Percentiles rank a stretch among this genome's conserved stretches.
Conservation (phyloP, 83 land plant species). For the Picea engelmannii region DNA sequence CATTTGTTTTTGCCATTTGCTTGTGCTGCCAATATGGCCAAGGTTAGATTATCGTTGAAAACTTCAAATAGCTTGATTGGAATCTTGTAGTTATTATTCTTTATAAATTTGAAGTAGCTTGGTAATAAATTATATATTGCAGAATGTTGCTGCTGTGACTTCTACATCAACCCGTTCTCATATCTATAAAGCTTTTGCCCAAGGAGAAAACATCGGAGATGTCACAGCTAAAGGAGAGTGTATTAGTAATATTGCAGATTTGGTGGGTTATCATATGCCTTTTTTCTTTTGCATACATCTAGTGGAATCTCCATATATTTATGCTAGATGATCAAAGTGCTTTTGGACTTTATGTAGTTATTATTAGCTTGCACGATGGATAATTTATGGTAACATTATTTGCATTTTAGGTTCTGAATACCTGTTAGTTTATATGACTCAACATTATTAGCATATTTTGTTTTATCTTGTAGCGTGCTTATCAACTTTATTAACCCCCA, state of each 20-base stretch:
- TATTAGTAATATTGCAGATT: constrained; percentile 95
- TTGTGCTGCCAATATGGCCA: constrained; percentile 94
- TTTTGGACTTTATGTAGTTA: neutral
- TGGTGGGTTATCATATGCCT: constrained; percentile 52
- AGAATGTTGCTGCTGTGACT: constrained; percentile 99
- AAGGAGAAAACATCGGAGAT: constrained; percentile 96
- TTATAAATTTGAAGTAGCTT: constrained; percentile 6
- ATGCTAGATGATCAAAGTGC: neutral
- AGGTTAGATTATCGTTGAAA: constrained; percentile 48
- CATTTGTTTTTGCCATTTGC: constrained; percentile 94
- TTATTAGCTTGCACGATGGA: neutral
- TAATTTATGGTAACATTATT: too few relatives aligned
- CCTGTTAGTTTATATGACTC: neutral
- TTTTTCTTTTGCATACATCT: neutral
- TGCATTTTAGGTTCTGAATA: neutral
- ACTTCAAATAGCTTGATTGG: neutral
- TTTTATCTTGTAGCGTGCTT: neutral
- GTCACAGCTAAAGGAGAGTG: constrained; percentile 99
- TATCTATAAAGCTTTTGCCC: constrained; percentile 97
- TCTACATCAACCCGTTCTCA: constrained; percentile 99
- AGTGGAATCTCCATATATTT: neutral
- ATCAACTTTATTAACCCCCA: neutral
- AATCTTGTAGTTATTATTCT: neutral
- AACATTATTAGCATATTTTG: neutral
- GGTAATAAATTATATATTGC: constrained; percentile 12